Conservation (phyloP, 2,329 filamentous ascomycete genomes). For the Pseudocercospora cruenta region DNA sequence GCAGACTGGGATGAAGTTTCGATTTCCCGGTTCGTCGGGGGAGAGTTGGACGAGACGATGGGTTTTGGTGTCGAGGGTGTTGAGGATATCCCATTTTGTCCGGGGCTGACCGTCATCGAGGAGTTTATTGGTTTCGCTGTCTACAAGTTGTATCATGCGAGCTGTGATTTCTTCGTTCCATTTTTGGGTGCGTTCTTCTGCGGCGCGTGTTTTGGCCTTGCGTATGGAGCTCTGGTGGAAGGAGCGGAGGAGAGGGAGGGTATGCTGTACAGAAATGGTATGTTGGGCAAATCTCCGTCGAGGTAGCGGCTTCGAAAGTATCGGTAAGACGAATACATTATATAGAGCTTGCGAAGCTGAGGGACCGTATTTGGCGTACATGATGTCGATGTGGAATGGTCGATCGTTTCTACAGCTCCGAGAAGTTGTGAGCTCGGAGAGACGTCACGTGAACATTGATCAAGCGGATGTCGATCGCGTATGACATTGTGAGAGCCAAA, state of each 20-base stretch:
- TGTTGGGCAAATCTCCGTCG: constrained; percentile 12
- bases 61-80: constrained; percentile 52
- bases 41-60: constrained; percentile 57
- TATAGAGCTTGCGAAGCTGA: constrained; percentile 44
- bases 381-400: constrained; percentile 6
- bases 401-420: neutral
- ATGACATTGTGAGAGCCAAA: neutral
- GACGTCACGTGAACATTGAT: neutral
- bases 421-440: neutral
- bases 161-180: constrained; percentile 56
- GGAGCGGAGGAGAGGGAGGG: constrained; percentile 24
- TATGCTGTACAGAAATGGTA: constrained; percentile 29
- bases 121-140: constrained; percentile 43
- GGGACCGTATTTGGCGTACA: constrained; percentile 23
- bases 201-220: constrained; percentile 41
- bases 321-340: constrained; percentile 49
- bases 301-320: constrained; percentile 19
- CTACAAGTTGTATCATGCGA: constrained; percentile 50
- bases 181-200: constrained; percentile 45
- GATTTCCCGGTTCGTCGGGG: constrained; percentile 24
- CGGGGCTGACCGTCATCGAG: constrained; percentile 8
- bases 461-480: neutral
- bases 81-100: constrained; percentile 44
- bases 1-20: constrained; percentile 66
- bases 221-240: constrained; percentile 32